Conservation (phyloP, 2,329 filamentous ascomycete genomes). For the Pseudocercospora fuligena region DNA sequence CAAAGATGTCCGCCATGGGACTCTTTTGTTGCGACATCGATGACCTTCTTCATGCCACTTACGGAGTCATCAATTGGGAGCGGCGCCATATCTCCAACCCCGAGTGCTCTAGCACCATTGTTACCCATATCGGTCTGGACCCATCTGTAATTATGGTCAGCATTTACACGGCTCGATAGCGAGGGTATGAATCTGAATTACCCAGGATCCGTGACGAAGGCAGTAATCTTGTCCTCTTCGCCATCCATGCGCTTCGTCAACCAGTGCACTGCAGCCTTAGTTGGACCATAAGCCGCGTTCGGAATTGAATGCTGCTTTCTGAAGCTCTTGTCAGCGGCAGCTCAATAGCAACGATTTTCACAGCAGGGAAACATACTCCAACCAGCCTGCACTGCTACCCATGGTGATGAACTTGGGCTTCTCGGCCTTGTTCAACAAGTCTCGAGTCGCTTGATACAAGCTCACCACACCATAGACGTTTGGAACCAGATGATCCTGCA, state of each 20-base stretch:
- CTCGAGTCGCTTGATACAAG: slow-evolving; percentile 53
- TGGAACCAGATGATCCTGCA: slow-evolving; percentile 39
- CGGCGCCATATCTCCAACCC: slow-evolving; percentile 40
- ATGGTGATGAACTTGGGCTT: slow-evolving; percentile 48
- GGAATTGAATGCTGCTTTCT: slow-evolving; percentile 30
- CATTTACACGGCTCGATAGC: background rate
- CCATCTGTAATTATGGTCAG: slow-evolving; percentile 32
- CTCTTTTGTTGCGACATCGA: slow-evolving; percentile 11
- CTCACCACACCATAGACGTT: slow-evolving; percentile 47
- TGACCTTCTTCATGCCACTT: slow-evolving; percentile 36
- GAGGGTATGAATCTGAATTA: background rate
- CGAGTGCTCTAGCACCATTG: slow-evolving; percentile 39
- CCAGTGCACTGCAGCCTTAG: slow-evolving; percentile 50
- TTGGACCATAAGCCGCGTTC: slow-evolving; percentile 50
- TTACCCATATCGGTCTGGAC: slow-evolving; percentile 53
- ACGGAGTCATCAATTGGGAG: slow-evolving; percentile 45
- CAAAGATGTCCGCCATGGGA: slow-evolving; percentile 9
- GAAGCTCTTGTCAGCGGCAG: background rate
- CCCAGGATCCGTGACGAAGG: slow-evolving; percentile 40
- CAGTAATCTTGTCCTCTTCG: slow-evolving; percentile 36
- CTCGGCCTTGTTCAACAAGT: slow-evolving; percentile 41
- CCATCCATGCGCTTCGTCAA: slow-evolving; percentile 45
- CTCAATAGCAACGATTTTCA: background rate
- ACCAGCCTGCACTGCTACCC: slow-evolving; percentile 22
- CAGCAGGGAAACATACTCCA: background rate